Evolutionary conservation across 2,329 filamentous ascomycete genomes (phyloP).

Genomic region (Fusarium metavorans): DNA sequence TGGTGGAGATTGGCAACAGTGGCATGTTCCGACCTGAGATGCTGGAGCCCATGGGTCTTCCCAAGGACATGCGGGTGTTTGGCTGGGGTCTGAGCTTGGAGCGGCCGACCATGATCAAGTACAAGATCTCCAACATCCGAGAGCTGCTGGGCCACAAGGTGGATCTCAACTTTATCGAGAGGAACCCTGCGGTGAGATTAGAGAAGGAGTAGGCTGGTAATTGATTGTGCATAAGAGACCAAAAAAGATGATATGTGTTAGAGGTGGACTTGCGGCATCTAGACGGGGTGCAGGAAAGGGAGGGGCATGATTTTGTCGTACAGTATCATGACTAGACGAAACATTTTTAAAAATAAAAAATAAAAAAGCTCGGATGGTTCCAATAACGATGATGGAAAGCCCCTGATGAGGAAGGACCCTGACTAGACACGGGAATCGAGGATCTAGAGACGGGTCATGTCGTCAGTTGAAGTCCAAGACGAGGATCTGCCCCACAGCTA

Average conservation of each 20-base stretch:
- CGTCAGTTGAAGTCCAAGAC: slow-evolving; percentile 28
- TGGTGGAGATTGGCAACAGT: slow-evolving; percentile 97
- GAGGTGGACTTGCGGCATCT: slow-evolving; percentile 20
- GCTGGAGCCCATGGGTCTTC: slow-evolving; percentile 93
- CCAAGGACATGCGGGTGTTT: slow-evolving; percentile 91
- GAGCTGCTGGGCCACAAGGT: slow-evolving; percentile 96
- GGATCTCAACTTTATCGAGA: slow-evolving; percentile 91
- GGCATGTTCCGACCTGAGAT: slow-evolving; percentile 99
- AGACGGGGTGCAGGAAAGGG: slow-evolving; percentile 16
- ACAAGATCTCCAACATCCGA: slow-evolving; percentile 87
- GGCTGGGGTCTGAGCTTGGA: slow-evolving; percentile 94
- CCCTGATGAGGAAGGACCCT: slow-evolving; percentile 32
- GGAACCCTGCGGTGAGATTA: slow-evolving; percentile 89
- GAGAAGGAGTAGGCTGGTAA: slow-evolving; percentile 75
- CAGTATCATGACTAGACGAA: slow-evolving; percentile 41
- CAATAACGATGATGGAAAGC: slow-evolving; percentile 8
- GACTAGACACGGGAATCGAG: slow-evolving; percentile 37
- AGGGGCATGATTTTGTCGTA: neutral
- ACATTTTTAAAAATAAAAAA: slow-evolving; percentile 21
- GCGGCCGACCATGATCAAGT: slow-evolving; percentile 98
- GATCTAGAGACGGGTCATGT: slow-evolving; percentile 29
- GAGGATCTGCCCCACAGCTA: slow-evolving; percentile 19
- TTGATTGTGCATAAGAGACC: neutral
- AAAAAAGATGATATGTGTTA: slow-evolving; percentile 13
- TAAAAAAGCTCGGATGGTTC: slow-evolving; percentile 3